Evolutionary conservation across 1,139 yeast genomes (phyloP).

Genomic region (Blastobotrys aristatus): DNA sequence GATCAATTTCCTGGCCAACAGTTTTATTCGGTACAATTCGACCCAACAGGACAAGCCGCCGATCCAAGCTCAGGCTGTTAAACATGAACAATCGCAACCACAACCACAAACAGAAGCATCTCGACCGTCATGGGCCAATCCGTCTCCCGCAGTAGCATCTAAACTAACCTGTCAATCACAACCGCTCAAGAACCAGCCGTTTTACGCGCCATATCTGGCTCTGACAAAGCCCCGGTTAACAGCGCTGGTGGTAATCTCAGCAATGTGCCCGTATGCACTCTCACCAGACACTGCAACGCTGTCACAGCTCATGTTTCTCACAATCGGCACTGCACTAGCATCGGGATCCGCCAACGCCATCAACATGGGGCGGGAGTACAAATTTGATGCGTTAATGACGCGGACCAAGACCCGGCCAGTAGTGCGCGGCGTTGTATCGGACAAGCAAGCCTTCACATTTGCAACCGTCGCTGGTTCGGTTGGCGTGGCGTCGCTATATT

Average conservation of each 20-base stretch:
- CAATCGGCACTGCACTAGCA: conserved; percentile 80
- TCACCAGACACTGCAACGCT: conserved; percentile 78
- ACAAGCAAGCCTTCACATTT: conserved; percentile 72
- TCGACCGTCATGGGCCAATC: conserved; percentile 13
- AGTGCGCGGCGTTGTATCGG: conserved; percentile 72
- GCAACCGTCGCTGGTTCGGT: conserved; percentile 67
- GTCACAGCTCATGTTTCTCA: conserved; percentile 61
- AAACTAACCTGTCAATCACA: conserved; percentile 27
- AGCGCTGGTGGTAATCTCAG: conserved; percentile 79
- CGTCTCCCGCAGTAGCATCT: conserved; percentile 5
- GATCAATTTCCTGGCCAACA: conserved; percentile 1
- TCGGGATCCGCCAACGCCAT: conserved; percentile 96
- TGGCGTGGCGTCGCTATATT: conserved; percentile 65
- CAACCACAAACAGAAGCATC: conserved; percentile 1
- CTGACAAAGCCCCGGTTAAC: conserved; percentile 87
- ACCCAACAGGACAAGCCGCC: too few species aligned
- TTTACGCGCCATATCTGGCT: conserved; percentile 49
- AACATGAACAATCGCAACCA: background rate
- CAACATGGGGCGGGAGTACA: conserved; percentile 95
- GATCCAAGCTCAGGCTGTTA: too few species aligned
- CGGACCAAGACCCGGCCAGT: conserved; percentile 89
- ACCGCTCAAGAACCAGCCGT: conserved; percentile 10
- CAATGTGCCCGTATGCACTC: conserved; percentile 89
- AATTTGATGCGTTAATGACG: conserved; percentile 80
- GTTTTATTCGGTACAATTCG: background rate